Percentiles rank a stretch among this genome's conserved stretches.
Conservation (phyloP, 768 basidiomycete genomes). For the Tricholoma bakamatsutake region DNA sequence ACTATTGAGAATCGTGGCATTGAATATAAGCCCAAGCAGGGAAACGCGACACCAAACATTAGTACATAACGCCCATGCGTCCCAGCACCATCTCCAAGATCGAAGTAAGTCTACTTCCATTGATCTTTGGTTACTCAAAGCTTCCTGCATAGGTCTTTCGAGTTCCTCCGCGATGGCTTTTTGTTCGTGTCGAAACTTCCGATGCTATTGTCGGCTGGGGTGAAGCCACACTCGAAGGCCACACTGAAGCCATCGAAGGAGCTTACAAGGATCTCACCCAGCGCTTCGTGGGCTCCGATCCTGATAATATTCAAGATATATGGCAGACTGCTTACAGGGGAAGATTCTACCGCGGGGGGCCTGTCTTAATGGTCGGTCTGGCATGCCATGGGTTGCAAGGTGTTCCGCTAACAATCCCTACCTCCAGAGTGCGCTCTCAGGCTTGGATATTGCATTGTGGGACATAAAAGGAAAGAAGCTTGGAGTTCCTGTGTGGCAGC, state of each 20-base stretch:
- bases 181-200: slow-evolving; percentile 62
- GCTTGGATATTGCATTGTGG: slow-evolving; percentile 68
- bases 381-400: slow-evolving; percentile 2
- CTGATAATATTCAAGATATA: slow-evolving; percentile 65
- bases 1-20: slow-evolving; percentile 12
- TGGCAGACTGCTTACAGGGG: slow-evolving; percentile 62
- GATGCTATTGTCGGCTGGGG: slow-evolving; percentile 69
- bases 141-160: slow-evolving; percentile 46
- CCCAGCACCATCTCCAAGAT: slow-evolving; percentile 20
- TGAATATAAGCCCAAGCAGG: too few species aligned
- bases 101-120: slow-evolving; percentile 14
- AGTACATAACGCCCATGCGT: too few species aligned
- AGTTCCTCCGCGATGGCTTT: slow-evolving; percentile 68
- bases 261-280: slow-evolving; percentile 53
- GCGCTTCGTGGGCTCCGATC: slow-evolving; percentile 55
- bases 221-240: slow-evolving; percentile 67
- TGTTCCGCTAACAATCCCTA: background rate
- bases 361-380: slow-evolving; percentile 54
- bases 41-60: too few species aligned
- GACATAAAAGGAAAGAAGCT: slow-evolving; percentile 78
- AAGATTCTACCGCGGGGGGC: slow-evolving; percentile 71
- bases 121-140: background rate
- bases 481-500: slow-evolving; percentile 57
- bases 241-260: slow-evolving; percentile 71
- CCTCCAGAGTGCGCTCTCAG: slow-evolving; percentile 44